phyloP scores from a whole-genome alignment of 129 eudicot species.

The Ambrosia artemisiifolia region DNA sequence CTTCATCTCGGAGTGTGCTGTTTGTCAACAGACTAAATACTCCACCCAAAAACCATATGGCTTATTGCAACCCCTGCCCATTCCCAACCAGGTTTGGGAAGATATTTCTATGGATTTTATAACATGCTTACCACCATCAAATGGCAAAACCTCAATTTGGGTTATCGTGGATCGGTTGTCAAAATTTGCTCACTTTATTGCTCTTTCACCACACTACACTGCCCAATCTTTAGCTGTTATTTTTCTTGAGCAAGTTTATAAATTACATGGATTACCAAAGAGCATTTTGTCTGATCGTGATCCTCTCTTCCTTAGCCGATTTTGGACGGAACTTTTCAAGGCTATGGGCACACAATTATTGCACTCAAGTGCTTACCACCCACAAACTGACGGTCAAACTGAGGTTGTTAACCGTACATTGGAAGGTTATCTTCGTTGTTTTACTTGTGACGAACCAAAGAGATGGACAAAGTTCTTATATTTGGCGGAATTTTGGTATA shows the following conservation, averaged over 20 bases:
- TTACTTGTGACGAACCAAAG: background rate
- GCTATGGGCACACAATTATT: background rate
- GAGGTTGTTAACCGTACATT: constrained; percentile 7
- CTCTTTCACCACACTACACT: background rate
- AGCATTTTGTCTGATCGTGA: constrained; percentile 3
- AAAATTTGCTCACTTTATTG: constrained; percentile 3
- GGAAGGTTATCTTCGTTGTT: background rate
- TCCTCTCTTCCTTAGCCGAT: background rate
- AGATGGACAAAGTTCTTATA: background rate
- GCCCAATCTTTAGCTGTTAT: background rate
- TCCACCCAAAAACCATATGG: constrained; percentile 4
- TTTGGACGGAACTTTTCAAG: constrained; percentile 11
- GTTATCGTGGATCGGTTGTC: background rate
- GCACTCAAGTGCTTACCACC: background rate
- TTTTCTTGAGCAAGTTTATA: background rate
- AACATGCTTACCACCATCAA: background rate
- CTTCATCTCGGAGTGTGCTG: background rate
- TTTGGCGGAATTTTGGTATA: background rate
- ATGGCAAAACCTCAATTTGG: constrained; percentile 8
- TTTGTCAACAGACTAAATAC: background rate
- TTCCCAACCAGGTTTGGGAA: background rate
- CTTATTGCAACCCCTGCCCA: background rate
- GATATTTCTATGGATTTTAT: constrained; percentile 21
- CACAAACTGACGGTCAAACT: background rate
- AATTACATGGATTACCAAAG: constrained; percentile 4